Percentiles rank a stretch among this genome's conserved stretches.
These are phyloP conservation scores for Colletotrichum shisoi DNA, from an alignment of 2,329 filamentous ascomycete genomes.

Conservation along the genomic window DNA sequence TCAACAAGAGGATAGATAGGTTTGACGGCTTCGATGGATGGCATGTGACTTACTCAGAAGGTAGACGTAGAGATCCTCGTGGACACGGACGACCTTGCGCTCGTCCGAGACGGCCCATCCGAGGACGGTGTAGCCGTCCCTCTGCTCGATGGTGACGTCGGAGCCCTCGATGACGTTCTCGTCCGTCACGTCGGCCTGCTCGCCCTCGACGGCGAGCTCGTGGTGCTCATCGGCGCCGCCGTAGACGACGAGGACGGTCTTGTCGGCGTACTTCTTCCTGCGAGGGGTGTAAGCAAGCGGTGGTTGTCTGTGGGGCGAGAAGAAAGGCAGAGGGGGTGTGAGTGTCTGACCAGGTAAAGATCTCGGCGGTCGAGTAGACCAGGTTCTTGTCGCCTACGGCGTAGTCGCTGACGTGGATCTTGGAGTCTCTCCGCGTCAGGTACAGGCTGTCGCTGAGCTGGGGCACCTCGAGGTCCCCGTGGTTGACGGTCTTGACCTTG, in stretches of 20 bases:
- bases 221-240: conserved; percentile 66
- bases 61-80: conserved; percentile 33
- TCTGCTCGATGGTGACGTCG: conserved; percentile 26
- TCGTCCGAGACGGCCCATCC: conserved; percentile 38
- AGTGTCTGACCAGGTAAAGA: conserved; percentile 61
- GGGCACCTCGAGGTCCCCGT: conserved; percentile 62
- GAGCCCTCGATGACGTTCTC: conserved; percentile 35
- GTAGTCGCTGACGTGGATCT: conserved; percentile 70
- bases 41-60: conserved; percentile 45
- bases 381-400: conserved; percentile 63
- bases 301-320: no score
- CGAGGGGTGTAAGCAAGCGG: background rate
- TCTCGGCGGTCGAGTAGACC: conserved; percentile 72
- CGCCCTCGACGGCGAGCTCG: conserved; percentile 59
- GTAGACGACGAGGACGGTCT: conserved; percentile 68
- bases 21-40: no score
- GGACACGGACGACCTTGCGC: conserved; percentile 36
- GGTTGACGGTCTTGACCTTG: conserved; percentile 61
- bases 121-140: conserved; percentile 34
- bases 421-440: conserved; percentile 67
- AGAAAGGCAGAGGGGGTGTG: background rate
- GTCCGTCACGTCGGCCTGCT: conserved; percentile 13
- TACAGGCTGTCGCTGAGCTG: conserved; percentile 62
- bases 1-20: background rate
- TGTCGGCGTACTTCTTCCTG: conserved; percentile 64